phyloP scores from a whole-genome alignment of 257 asterid species.

The Salvia miltiorrhiza region DNA sequence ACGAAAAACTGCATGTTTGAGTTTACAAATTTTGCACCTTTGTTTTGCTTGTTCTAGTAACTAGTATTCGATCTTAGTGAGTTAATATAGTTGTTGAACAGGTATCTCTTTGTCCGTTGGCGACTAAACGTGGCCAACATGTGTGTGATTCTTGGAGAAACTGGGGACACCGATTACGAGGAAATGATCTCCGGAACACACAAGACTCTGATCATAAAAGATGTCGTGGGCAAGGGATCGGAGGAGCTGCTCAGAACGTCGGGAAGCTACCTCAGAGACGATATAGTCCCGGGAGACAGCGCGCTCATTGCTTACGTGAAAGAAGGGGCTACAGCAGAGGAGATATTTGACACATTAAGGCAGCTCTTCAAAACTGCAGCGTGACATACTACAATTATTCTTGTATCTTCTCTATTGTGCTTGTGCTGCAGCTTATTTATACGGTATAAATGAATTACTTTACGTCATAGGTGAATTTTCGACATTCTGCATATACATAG shows the following conservation, averaged over 20 bases:
- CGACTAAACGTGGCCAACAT: conserved; percentile 68
- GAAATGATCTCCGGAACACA: conserved; percentile 77
- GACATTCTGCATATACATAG: too few species aligned
- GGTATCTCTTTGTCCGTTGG: conserved; percentile 91
- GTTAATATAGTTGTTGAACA: neutral
- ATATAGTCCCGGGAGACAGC: conserved; percentile 64
- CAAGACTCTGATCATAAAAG: conserved; percentile 66
- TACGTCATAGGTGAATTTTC: neutral
- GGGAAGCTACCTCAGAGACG: conserved; percentile 75
- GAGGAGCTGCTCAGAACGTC: conserved; percentile 68
- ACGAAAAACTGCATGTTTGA: neutral
- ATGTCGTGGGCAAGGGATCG: conserved; percentile 57
- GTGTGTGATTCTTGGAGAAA: conserved; percentile 82
- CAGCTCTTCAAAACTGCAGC: conserved; percentile 49
- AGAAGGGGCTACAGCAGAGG: conserved; percentile 45
- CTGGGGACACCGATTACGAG: conserved; percentile 85
- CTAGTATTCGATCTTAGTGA: neutral
- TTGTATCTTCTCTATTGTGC: neutral
- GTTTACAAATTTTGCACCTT: neutral
- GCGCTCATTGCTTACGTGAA: conserved; percentile 41
- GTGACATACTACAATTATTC: conserved; percentile 20
- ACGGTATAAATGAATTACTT: neutral
- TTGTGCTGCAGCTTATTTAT: neutral
- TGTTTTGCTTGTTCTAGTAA: neutral
- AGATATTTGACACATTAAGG: conserved; percentile 47